These are phyloP conservation scores for Penicillium frequentans DNA, from an alignment of 2,329 filamentous ascomycete species.

Conservation along the genomic window DNA sequence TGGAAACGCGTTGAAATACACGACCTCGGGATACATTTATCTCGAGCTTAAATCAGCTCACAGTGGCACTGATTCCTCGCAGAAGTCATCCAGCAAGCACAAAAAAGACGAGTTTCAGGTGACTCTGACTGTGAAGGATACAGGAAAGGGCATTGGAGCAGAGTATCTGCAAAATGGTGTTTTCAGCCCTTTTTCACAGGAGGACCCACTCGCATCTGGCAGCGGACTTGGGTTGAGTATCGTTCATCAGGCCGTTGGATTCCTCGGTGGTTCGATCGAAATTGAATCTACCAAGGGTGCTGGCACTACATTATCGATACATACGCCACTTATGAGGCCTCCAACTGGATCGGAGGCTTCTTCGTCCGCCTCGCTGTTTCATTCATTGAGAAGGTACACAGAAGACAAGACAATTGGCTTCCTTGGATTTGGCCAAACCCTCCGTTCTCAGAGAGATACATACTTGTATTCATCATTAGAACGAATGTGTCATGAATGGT, in stretches of 20 bases:
- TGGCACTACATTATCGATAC: conserved; percentile 10
- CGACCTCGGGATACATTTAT: conserved; percentile 40
- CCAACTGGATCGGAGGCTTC: background rate
- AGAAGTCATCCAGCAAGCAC: conserved; percentile 19
- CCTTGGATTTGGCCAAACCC: conserved; percentile 17
- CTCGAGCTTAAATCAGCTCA: conserved; percentile 35
- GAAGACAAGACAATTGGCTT: conserved; percentile 21
- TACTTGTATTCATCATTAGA: conserved; percentile 17
- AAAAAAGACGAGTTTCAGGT: conserved; percentile 10
- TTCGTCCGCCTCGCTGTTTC: background rate
- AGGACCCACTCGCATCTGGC: conserved; percentile 18
- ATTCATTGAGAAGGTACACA: conserved; percentile 2
- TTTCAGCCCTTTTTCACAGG: conserved; percentile 22
- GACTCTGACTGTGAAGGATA: conserved; percentile 27
- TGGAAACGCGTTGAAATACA: conserved; percentile 52
- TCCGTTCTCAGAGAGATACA: conserved; percentile 12
- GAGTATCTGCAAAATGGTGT: conserved; percentile 19
- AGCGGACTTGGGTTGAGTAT: conserved; percentile 21
- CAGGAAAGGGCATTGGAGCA: conserved; percentile 29
- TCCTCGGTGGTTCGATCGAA: conserved; percentile 10
- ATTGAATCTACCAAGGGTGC: conserved; percentile 5
- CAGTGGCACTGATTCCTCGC: background rate
- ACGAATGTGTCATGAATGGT: conserved; percentile 23
- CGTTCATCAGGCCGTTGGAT: conserved; percentile 9
- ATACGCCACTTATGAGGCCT: conserved; percentile 4